Percentiles rank a stretch among this genome's conserved stretches.
Evolutionary conservation across 179 eudicot species (phyloP).

Genomic region (Nepenthes alata): DNA sequence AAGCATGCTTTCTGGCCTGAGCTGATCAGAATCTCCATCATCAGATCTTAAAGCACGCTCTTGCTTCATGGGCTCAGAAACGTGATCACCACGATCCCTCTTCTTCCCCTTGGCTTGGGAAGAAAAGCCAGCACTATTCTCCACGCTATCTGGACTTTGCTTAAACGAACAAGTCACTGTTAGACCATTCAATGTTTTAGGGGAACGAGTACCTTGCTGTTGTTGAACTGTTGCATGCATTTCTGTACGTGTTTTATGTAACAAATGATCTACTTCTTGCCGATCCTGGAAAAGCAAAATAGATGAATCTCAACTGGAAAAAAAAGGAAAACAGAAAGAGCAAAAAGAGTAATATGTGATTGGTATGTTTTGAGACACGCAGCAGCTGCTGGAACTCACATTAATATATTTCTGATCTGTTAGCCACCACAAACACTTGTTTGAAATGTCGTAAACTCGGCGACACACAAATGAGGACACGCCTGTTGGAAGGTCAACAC

Average conservation of each 20-base stretch:
- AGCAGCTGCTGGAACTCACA: constrained; percentile 17
- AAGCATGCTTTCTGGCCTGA: constrained; percentile 18
- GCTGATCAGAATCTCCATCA: constrained; percentile 19
- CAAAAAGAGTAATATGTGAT: not conserved
- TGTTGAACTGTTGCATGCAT: constrained; percentile 25
- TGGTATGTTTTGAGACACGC: not conserved
- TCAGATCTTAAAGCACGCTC: constrained; percentile 17
- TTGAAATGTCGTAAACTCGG: constrained; percentile 30
- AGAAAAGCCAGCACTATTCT: constrained; percentile 20
- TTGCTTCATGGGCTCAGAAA: constrained; percentile 19
- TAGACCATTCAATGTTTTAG: constrained; percentile 25
- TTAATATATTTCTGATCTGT: constrained; percentile 29
- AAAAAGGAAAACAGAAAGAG: not conserved
- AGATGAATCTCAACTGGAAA: not conserved
- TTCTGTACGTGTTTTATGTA: constrained; percentile 20
- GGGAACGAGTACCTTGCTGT: constrained; percentile 25
- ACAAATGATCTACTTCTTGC: constrained; percentile 24
- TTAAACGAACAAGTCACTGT: constrained; percentile 27
- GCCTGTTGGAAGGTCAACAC: constrained; percentile 33
- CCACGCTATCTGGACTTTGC: constrained; percentile 31
- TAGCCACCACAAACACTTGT: constrained; percentile 34
- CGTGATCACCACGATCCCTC: constrained; percentile 27
- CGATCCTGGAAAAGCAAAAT: constrained; percentile 17
- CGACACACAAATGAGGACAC: constrained; percentile 39
- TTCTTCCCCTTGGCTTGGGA: constrained; percentile 26